A percentile compares a stretch with the other conserved stretches of the same genome.
Evolutionary conservation across 345 rosid genomes (phyloP).

Genomic region (Anacardium occidentale): DNA sequence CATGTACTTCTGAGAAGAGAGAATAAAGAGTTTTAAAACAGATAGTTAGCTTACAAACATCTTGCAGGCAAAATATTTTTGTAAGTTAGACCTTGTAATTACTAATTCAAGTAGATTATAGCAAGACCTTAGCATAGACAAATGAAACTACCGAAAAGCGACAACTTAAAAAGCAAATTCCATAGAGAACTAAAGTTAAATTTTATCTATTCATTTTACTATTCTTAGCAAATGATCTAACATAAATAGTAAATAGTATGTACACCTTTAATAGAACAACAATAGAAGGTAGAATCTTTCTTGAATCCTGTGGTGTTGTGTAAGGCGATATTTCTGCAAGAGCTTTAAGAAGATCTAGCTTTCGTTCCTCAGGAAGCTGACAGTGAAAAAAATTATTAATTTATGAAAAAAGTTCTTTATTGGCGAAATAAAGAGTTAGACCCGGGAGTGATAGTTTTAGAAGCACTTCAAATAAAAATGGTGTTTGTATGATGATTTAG

Average conservation of each 20-base stretch:
- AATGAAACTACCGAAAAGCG: not conserved
- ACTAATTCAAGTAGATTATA: not conserved
- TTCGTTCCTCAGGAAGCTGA: conserved; percentile 96
- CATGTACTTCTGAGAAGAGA: conserved; percentile 75
- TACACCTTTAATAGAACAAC: conserved; percentile 85
- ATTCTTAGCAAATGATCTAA: not conserved
- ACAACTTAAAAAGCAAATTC: not conserved
- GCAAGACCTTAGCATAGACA: not conserved
- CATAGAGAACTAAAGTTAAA: too few species aligned
- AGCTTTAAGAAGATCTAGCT: conserved; percentile 93
- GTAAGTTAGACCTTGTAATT: not conserved
- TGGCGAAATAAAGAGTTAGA: not conserved
- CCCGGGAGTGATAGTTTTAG: too few species aligned
- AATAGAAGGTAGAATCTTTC: conserved; percentile 87
- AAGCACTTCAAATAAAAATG: too few species aligned
- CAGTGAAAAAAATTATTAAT: conserved; percentile 11
- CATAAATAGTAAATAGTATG: not conserved
- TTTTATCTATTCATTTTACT: not conserved
- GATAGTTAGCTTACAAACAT: not conserved
- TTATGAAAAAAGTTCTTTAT: conserved; percentile 1
- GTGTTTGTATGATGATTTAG: too few species aligned
- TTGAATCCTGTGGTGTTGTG: conserved; percentile 87
- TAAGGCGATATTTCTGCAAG: conserved; percentile 91
- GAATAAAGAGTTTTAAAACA: not conserved
- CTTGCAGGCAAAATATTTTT: not conserved